A percentile compares a stretch with the other conserved stretches of the same genome.
Conservation (phyloP, 108 stramenopile genomes). For the Seminavis robusta region DNA sequence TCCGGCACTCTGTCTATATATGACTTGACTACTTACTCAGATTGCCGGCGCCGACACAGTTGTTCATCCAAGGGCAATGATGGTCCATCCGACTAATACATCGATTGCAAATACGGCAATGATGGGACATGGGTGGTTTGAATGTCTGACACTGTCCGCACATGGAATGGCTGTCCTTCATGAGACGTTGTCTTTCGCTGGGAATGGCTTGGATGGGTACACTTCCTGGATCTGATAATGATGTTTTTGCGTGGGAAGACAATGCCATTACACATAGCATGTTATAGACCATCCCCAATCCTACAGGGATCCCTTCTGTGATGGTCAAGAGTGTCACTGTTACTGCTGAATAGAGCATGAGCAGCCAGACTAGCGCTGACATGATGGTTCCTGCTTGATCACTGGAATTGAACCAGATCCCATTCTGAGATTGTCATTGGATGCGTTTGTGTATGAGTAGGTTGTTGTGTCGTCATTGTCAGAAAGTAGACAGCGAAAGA, state of each 20-base stretch:
- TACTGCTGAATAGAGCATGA: slow-evolving; percentile 55
- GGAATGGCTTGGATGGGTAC: slow-evolving; percentile 78
- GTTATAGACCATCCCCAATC: slow-evolving; percentile 49
- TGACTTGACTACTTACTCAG: slow-evolving; percentile 20
- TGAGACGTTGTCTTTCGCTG: slow-evolving; percentile 47
- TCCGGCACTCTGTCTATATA: background rate
- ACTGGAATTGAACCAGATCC: slow-evolving; percentile 68
- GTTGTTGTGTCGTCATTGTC: background rate
- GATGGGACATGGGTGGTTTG: slow-evolving; percentile 91
- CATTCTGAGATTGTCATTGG: slow-evolving; percentile 60
- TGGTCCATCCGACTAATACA: slow-evolving; percentile 95
- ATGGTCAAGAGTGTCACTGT: slow-evolving; percentile 63
- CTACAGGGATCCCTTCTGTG: slow-evolving; percentile 48
- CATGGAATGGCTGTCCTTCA: slow-evolving; percentile 57
- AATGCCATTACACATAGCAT: slow-evolving; percentile 54
- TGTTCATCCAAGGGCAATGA: slow-evolving; percentile 98
- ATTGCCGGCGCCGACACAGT: slow-evolving; percentile 77
- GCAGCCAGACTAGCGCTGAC: slow-evolving; percentile 58
- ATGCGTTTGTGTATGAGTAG: too few species aligned
- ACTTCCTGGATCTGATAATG: slow-evolving; percentile 89
- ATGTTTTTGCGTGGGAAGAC: slow-evolving; percentile 74
- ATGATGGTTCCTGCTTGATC: slow-evolving; percentile 75
- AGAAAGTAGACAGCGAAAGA: background rate
- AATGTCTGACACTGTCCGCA: slow-evolving; percentile 87
- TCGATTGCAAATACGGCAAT: slow-evolving; percentile 94